A percentile compares a stretch with the other conserved stretches of the same genome.
These are phyloP conservation scores for Globisporangium paddicum DNA, from an alignment of 352 stramenopile species.

Conservation along the genomic window DNA sequence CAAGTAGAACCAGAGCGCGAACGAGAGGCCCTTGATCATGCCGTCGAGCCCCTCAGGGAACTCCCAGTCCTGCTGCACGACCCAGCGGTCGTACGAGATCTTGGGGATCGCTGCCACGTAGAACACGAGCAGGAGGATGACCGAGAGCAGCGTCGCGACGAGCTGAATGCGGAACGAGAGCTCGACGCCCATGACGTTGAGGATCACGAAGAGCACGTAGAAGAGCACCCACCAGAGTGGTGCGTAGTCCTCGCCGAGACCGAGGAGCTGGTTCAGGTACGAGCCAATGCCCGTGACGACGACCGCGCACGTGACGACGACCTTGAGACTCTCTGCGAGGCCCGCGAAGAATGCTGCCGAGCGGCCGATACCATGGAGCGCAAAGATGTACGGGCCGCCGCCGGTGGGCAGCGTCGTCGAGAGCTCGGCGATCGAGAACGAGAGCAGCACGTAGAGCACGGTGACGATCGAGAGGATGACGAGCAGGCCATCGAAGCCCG, in stretches of 20 bases:
- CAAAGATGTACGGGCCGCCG: constrained; percentile 62
- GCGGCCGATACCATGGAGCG: constrained; percentile 50
- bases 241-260: constrained; percentile 28
- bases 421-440: constrained; percentile 68
- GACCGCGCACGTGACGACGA: constrained; percentile 57
- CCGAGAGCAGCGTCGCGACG: constrained; percentile 45
- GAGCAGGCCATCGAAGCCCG: constrained; percentile 53
- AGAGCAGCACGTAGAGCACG: constrained; percentile 57
- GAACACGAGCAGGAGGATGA: constrained; percentile 59
- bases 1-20: constrained; percentile 69
- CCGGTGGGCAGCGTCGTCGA: constrained; percentile 48
- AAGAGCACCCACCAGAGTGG: constrained; percentile 58
- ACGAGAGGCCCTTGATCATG: constrained; percentile 51
- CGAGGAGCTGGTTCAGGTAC: constrained; percentile 59
- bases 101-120: constrained; percentile 55
- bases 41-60: constrained; percentile 39
- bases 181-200: constrained; percentile 58
- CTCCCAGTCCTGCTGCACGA: constrained; percentile 37
- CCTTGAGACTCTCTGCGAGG: constrained; percentile 63
- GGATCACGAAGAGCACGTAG: constrained; percentile 52
- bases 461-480: constrained; percentile 54
- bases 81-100: constrained; percentile 53
- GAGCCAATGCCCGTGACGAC: constrained; percentile 60
- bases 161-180: constrained; percentile 66
- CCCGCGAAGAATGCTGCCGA: constrained; percentile 57